These are phyloP conservation scores for Erodium maritimum DNA, from an alignment of 345 rosid species.

Conservation along the genomic window DNA sequence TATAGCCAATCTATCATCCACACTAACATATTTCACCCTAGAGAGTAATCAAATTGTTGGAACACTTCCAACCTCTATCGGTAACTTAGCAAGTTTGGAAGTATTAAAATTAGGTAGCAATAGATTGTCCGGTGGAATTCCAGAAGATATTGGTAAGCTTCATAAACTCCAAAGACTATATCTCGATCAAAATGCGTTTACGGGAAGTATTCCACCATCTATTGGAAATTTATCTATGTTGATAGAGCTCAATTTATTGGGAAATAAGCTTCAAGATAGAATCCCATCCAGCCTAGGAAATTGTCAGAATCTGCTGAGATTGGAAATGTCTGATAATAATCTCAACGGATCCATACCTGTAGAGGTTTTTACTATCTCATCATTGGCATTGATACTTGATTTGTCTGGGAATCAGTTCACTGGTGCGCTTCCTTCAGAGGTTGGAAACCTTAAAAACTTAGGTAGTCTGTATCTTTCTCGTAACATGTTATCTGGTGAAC, in stretches of 20 bases:
- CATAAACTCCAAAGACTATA: not conserved
- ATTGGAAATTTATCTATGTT: constrained; percentile 9
- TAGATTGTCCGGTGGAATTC: constrained; percentile 7
- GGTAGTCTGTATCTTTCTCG: not conserved
- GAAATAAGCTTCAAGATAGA: constrained; percentile 8
- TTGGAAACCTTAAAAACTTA: constrained; percentile 5
- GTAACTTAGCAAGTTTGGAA: constrained; percentile 1
- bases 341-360: constrained; percentile 12
- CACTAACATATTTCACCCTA: not conserved
- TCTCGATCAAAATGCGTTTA: not conserved
- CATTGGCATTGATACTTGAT: constrained; percentile 5
- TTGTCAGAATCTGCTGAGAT: not conserved
- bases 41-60: constrained; percentile 6
- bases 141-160: not conserved
- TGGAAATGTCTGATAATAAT: constrained; percentile 1
- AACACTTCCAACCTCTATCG: constrained; percentile 5
- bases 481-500: constrained; percentile 6
- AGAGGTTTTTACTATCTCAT: constrained; percentile 7
- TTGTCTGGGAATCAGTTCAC: constrained; percentile 12
- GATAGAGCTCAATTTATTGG: not conserved
- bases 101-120: not conserved
- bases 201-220: constrained; percentile 4
- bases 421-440: constrained; percentile 9
- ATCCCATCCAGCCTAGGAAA: constrained; percentile 7
- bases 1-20: constrained; percentile 8